Conservation (phyloP, 768 basidiomycete genomes). For the Boletus insuetus region DNA sequence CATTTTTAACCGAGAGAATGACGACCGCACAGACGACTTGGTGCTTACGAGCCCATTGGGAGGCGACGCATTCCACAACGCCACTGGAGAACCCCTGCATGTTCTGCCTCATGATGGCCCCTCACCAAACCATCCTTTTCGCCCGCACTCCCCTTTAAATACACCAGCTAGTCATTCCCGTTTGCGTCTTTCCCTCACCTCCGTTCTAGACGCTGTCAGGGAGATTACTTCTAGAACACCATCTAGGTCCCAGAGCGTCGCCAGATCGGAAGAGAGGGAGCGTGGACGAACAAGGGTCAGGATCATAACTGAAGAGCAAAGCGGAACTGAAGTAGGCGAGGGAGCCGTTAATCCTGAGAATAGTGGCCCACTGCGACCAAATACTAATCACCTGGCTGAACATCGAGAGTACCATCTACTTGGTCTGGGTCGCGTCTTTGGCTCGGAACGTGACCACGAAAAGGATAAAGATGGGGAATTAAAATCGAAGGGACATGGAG, state of each 20-base stretch:
- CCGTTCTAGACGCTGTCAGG: conserved; percentile 18
- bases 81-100: conserved; percentile 23
- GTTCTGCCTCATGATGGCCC: neutral
- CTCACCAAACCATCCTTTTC: neutral
- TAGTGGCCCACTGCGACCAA: neutral
- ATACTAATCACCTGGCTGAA: neutral
- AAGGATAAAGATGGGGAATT: conserved; percentile 16
- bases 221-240: conserved; percentile 16
- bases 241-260: conserved; percentile 26
- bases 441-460: conserved; percentile 17
- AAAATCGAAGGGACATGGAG: conserved; percentile 40
- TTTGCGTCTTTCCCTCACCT: conserved; percentile 16
- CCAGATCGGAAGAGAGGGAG: conserved; percentile 34
- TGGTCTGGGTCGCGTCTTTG: conserved; percentile 36
- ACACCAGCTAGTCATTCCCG: conserved; percentile 9
- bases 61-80: conserved; percentile 30
- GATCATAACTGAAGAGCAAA: neutral
- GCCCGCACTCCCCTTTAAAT: conserved; percentile 1
- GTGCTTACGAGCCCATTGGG: neutral
- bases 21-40: neutral
- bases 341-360: neutral
- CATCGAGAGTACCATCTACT: conserved; percentile 18
- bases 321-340: neutral
- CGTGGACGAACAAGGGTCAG: conserved; percentile 24
- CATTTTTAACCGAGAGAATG: conserved; percentile 1